Evolutionary conservation across 306 rosid genomes (phyloP), one percentile per base, ranked within the genome.

Genomic region (Lathyrus sativus): DNA sequence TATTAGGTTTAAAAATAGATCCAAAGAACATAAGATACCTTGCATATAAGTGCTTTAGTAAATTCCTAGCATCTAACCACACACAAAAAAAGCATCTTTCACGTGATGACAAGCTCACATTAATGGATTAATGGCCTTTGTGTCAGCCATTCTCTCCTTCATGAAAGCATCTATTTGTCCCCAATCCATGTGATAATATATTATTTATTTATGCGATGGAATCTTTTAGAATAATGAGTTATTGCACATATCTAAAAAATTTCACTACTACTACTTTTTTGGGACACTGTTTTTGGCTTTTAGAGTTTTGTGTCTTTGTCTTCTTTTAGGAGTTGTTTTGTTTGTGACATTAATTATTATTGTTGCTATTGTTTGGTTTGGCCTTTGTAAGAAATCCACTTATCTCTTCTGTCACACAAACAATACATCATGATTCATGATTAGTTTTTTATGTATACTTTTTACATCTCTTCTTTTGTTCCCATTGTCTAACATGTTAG

Each of bases 81-180:
- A 55, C 69, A 63, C 62, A 80, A 58, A 58, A 80, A 73, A 80
- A 75, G 96, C 85, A 85, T 87, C 86, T 81, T 89, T 85, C 90
- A 81, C 87, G 87, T 85, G 96, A 83, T 83, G 86, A 83, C 87
- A 88, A 78, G 65, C 65, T 76, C 84, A 79, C 62, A 43, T 85
- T 71, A 85, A 74, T 84, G 81, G 51, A 55, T 75, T 74, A 74
- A 75, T 77, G 60, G 81, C 84, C 64, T 76, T 75, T 78, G 72
- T 78, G 72, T 77, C 81, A 49, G 74, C 62, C 81, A 73, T 44
- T 70, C 63, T 56, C 28, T 56, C 31, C 63, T 70, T 76, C 79
- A n/a, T 61, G 72, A 70, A 74, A 79, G 95, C 75, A 83, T 83
- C 88, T 77, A 67, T 72, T 81, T 75, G 86, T 73, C 75, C 74